Conservation (phyloP, 345 rosid species). For the Kernera saxatilis region DNA sequence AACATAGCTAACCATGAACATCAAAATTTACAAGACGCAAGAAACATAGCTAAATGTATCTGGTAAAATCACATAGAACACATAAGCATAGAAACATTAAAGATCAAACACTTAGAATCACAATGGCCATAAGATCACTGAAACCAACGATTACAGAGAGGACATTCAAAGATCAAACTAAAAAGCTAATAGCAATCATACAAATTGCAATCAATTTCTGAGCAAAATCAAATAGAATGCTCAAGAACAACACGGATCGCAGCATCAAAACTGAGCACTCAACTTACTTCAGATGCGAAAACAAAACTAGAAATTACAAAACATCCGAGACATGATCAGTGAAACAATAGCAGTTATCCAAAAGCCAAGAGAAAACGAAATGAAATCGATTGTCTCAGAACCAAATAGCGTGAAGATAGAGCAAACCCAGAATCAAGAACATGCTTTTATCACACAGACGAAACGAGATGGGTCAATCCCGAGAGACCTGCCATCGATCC, state of each 20-base stretch:
- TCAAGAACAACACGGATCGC: conserved; percentile 6
- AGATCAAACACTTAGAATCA: neutral
- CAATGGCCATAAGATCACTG: neutral
- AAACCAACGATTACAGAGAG: neutral
- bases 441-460: neutral
- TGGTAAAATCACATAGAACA: neutral
- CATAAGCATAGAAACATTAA: neutral
- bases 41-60: neutral
- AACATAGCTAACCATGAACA: neutral
- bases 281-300: neutral
- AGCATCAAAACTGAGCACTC: neutral
- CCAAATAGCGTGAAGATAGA: conserved; percentile 1
- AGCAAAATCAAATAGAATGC: neutral
- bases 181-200: neutral
- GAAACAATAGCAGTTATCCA: neutral
- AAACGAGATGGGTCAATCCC: neutral
- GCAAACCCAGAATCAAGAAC: conserved; percentile 21
- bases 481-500: conserved; percentile 22
- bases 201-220: neutral
- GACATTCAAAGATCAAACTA: neutral
- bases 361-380: neutral
- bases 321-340: conserved; percentile 12
- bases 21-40: neutral
- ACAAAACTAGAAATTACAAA: neutral
- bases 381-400: too few relatives aligned